Base-by-base conservation (phyloP, 345 rosid genomes). In the Clarkia xantiana region DNA sequence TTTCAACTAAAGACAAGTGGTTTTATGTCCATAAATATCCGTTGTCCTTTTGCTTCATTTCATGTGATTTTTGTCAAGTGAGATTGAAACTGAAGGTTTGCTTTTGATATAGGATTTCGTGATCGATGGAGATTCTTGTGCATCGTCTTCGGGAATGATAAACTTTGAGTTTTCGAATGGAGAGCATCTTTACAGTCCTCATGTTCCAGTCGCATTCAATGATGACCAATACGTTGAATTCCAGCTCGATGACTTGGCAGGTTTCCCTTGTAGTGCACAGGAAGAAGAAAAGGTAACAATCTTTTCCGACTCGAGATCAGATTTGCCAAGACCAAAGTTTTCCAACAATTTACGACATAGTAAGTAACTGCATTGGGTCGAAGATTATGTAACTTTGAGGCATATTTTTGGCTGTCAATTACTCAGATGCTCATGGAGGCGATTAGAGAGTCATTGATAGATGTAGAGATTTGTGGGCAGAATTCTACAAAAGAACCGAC, bases 381-480 rank as follows among this genome's bases (percentile, higher is more conserved):
- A n/a, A n/a, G n/a, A n/a, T 29, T 29, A 4, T 29, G 36, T 29
- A 29, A 16, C 16, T 49, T 34, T 15, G 14, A 12, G 20, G 14
- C 36, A 19, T 8, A 14, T 14, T 34, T 29, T 36, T 34, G 5
- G 36, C 36, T 29, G 36, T 5, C 9, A 2, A 10, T 29, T 29
- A 29, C 41, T n/a, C 80, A 82, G 97, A 89, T 89, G 97, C 59
- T 85, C 49, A 73, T 82, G 94, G 90, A 80, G 71, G 95, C 95
- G 3, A 70, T 82, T 55, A 71, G 80, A 48, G 70, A 73, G 62
- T 79, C 95, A 12, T 56, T 85, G 18, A 79, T 77, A 62, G 95
- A 82, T 56, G 11, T 78, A 55, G 77, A 80, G 63, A 43, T 62
- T 20, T 74, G 11, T 53, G 58, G 40, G 9, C 65, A 65, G 29